Evolutionary conservation across 169 alveolate genomes (phyloP), one percentile per base, ranked within the genome.

Genomic region (Plasmodium reichenowi): DNA sequence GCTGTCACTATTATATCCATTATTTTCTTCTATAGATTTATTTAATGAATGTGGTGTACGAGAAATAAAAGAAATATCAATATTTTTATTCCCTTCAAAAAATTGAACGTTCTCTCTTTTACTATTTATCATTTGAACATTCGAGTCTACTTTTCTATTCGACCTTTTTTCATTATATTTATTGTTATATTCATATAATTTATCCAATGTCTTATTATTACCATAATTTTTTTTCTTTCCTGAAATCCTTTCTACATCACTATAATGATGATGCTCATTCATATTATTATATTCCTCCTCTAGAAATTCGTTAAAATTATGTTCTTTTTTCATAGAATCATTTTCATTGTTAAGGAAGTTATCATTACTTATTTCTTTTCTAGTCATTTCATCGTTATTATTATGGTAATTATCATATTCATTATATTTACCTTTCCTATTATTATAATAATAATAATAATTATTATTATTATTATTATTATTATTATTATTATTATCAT

Each of bases 1-100:
- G 20, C 91, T 83, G 38, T 83, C 91, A 83, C 91, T 83, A 48
- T 43, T 83, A 29, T 83, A 83, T n/a, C 91, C 91, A 56, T 54
- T 67, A 3, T 67, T 72, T 20, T 26, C 45, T 15, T 54, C 22
- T 29, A 24, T 83, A n/a, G 26, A 29, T 62, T 83, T 83, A 50
- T 70, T 68, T 10, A 38, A 6, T 59, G 43, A 10, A 3, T 47
- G 6, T 5, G 75, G 83, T n/a, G 45, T 38, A 13, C 67, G 12
- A 3, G 66, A 29, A 54, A 38, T 15, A 4, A 13, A 56, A 56
- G 29, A 12, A 12, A 2, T 48, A 29, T 83, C 43, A 10, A 47
- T 60, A 3, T 8, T 50, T 12, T 20, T 52, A 43, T 52, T 66
- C 13, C 66, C 8, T 17, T 58, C 54, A 47, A 26, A 17, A 45